phyloP scores from a whole-genome alignment of 176 grass and related monocot genomes.

The Avena sativa region DNA sequence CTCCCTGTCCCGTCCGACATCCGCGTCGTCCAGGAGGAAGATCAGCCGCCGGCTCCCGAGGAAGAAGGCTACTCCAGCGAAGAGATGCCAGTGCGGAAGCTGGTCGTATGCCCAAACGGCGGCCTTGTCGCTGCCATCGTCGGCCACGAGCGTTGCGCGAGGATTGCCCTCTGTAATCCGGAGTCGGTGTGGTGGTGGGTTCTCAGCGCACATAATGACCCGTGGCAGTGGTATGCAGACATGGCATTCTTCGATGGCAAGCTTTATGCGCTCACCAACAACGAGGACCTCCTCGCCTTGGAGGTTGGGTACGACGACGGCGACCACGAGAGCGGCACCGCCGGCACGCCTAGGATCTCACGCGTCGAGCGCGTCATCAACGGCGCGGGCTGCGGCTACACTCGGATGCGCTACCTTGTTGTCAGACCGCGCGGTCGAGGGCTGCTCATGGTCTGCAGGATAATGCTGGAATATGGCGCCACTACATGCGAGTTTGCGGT shows the following conservation, averaged over 20 bases:
- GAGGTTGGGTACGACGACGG: neutral
- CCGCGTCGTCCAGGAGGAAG: no score
- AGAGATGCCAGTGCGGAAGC: conserved; percentile 20
- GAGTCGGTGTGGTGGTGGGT: neutral
- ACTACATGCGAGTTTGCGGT: neutral
- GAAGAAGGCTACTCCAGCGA: neutral
- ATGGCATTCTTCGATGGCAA: neutral
- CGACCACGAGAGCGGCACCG: no score
- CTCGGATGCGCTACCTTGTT: neutral
- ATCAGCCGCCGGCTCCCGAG: no score
- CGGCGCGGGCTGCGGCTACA: neutral
- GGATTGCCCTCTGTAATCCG: conserved; percentile 8
- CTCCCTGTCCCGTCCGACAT: no score
- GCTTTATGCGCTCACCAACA: conserved; percentile 24
- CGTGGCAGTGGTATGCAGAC: conserved; percentile 34
- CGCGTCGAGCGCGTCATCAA: neutral
- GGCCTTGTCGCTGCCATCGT: conserved; percentile 25
- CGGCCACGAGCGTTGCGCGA: conserved; percentile 9
- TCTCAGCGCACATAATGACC: neutral
- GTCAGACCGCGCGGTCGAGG: neutral
- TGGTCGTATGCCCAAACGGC: neutral
- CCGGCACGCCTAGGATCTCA: neutral
- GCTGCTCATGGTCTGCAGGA: neutral
- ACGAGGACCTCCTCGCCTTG: conserved; percentile 22
- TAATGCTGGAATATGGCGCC: neutral